Evolutionary conservation across 2,329 filamentous ascomycete genomes (phyloP).

Genomic region (Colletotrichum sansevieriae): DNA sequence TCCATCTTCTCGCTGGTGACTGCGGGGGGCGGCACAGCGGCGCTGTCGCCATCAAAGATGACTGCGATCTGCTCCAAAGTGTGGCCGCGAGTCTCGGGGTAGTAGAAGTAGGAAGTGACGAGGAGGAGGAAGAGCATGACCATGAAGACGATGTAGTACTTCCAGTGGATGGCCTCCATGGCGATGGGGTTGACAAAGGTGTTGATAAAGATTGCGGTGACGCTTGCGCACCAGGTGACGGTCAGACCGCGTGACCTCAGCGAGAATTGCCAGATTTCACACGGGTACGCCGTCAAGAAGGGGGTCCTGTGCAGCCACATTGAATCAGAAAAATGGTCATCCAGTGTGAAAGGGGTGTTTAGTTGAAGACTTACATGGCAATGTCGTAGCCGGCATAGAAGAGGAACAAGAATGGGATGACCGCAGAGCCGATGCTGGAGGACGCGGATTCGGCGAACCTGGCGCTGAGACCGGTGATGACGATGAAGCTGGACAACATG

Average conservation of each 20-base stretch:
- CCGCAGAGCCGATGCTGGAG: constrained; percentile 45
- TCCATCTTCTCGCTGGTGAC: constrained; percentile 33
- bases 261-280: constrained; percentile 37
- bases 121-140: constrained; percentile 45
- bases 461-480: constrained; percentile 37
- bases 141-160: constrained; percentile 60
- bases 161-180: constrained; percentile 57
- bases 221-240: constrained; percentile 31
- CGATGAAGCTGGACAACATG: constrained; percentile 36
- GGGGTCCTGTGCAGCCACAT: neutral
- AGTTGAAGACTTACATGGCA: constrained; percentile 26
- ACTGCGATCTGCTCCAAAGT: constrained; percentile 39
- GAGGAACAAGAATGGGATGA: constrained; percentile 56
- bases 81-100: constrained; percentile 37
- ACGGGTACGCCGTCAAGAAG: constrained; percentile 35
- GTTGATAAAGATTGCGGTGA: constrained; percentile 43
- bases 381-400: constrained; percentile 50
- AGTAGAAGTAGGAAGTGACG: constrained; percentile 30
- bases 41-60: constrained; percentile 38
- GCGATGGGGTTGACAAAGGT: constrained; percentile 59
- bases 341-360: neutral
- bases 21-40: constrained; percentile 15
- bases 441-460: constrained; percentile 43
- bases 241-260: constrained; percentile 32
- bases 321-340: no score